Percentiles rank a stretch among this genome's conserved stretches.
Conservation (phyloP, 495 filamentous ascomycete species). For the Penicillium subrubescens region DNA sequence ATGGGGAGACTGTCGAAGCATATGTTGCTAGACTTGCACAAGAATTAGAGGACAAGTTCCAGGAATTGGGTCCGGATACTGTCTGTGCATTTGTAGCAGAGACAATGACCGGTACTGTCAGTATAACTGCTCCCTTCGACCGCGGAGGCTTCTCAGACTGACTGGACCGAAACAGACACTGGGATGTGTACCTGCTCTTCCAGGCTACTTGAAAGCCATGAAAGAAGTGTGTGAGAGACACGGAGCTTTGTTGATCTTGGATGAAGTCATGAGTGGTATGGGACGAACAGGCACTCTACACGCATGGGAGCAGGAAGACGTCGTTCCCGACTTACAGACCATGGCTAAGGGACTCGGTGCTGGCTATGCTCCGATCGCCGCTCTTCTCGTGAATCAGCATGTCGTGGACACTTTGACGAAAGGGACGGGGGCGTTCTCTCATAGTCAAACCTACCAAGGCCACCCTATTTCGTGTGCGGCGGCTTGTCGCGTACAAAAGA, state of each 20-base stretch:
- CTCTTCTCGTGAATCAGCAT: conserved; percentile 52
- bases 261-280: conserved; percentile 78
- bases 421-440: conserved; percentile 51
- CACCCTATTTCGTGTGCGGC: conserved; percentile 53
- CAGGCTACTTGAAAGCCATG: conserved; percentile 62
- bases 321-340: conserved; percentile 61
- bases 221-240: conserved; percentile 59
- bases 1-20: conserved; percentile 33
- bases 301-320: conserved; percentile 62
- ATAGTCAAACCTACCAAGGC: conserved; percentile 57
- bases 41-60: conserved; percentile 76
- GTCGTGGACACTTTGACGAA: conserved; percentile 52
- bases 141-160: background rate
- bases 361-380: conserved; percentile 60
- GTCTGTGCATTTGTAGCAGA: conserved; percentile 76
- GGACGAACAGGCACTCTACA: conserved; percentile 63
- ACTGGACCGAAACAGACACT: conserved; percentile 31
- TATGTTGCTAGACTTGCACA: conserved; percentile 57
- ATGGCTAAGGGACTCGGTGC: conserved; percentile 65
- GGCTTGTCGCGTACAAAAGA: conserved; percentile 49
- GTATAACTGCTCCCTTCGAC: conserved; percentile 2
- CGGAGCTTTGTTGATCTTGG: conserved; percentile 63
- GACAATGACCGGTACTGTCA: conserved; percentile 56
- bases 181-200: conserved; percentile 59
- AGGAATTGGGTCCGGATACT: conserved; percentile 62